Base-by-base conservation (phyloP, 2,329 filamentous ascomycete genomes). In the Neofusicoccum laricinum region DNA sequence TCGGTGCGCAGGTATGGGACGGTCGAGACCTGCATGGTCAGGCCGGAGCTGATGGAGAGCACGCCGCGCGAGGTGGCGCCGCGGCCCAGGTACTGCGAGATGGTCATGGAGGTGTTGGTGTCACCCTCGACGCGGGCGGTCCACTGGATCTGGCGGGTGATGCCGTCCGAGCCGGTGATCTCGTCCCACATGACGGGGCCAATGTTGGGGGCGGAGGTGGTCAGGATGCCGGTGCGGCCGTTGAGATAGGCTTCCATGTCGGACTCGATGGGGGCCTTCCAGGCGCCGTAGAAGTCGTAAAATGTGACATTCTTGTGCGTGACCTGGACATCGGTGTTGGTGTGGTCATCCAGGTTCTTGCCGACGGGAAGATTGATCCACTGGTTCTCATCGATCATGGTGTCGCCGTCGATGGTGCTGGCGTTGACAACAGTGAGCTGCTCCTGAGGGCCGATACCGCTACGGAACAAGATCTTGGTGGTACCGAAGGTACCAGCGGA, bases 401-500 rank as follows among this genome's bases (percentile, higher is more conserved):
- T 78, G 6, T 71, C 48, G 6, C 80, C 78, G 66, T 81, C 81
- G 7, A 68, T 64, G 19, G 70, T 73, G 64, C 80, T 81, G 67
- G 72, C 73, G 71, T 79, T 76, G 43, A 83, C 82, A 25, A 77
- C 72, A 48, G 73, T 73, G 50, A 83, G 78, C 71, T 82, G 79
- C 49, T 77, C 78, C 59, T 76, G 75, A 21, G 87, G 88, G 4
- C 89, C 90, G 67, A 90, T 91, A 68, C 89, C 87, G 77, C 86
- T 88, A 70, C 88, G 83, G 76, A 90, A 81, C 2, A 92, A 82
- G 53, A 92, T 79, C 76, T 90, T 90, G 14, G 88, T 81, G 1
- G 87, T 87, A n/a, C 88, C 88, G 67, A 92, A 90, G 1, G 88
- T 80, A 53, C 90, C 90, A 1, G 88, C 85, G 17, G 89, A 85